Evolutionary conservation across 2,329 filamentous ascomycete species (phyloP).

Genomic region (Aspergillus latus): DNA sequence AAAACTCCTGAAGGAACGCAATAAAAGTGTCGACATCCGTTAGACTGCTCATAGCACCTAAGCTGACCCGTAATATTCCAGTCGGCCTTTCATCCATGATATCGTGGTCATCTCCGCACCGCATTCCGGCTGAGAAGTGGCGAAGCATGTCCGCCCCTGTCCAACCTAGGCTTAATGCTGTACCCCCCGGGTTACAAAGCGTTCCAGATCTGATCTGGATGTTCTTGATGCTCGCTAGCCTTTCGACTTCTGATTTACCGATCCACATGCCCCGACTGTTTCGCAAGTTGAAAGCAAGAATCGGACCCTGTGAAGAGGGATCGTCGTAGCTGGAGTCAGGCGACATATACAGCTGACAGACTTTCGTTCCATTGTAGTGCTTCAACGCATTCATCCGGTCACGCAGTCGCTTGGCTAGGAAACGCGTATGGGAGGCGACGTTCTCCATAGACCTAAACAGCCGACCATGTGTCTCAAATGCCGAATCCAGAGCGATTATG

Average conservation of each 20-base stretch:
- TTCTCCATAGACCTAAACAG: constrained; percentile 71
- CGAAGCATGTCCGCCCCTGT: constrained; percentile 77
- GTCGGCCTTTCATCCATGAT: constrained; percentile 82
- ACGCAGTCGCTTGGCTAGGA: constrained; percentile 61
- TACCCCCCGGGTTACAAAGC: constrained; percentile 86
- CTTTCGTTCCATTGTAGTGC: constrained; percentile 66
- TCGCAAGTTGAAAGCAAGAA: constrained; percentile 79
- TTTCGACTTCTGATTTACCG: constrained; percentile 82
- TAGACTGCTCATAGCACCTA: constrained; percentile 85
- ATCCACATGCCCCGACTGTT: constrained; percentile 71
- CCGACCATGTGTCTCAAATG: constrained; percentile 66
- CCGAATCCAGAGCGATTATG: constrained; percentile 77
- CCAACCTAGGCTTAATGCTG: constrained; percentile 70
- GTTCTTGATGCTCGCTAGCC: constrained; percentile 72
- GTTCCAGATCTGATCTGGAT: constrained; percentile 87
- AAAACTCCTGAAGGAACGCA: constrained; percentile 70
- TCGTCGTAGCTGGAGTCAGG: constrained; percentile 44
- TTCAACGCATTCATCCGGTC: constrained; percentile 58
- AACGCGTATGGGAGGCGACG: constrained; percentile 70
- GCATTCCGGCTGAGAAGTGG: constrained; percentile 81
- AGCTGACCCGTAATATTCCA: constrained; percentile 78
- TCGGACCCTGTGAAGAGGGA: constrained; percentile 62
- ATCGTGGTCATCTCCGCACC: constrained; percentile 81
- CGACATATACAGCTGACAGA: constrained; percentile 66
- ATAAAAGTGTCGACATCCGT: constrained; percentile 72